Evolutionary conservation across 23 red algal species (phyloP), one percentile per base, ranked within the genome.

Genomic region (Gracilaria gracilis): DNA sequence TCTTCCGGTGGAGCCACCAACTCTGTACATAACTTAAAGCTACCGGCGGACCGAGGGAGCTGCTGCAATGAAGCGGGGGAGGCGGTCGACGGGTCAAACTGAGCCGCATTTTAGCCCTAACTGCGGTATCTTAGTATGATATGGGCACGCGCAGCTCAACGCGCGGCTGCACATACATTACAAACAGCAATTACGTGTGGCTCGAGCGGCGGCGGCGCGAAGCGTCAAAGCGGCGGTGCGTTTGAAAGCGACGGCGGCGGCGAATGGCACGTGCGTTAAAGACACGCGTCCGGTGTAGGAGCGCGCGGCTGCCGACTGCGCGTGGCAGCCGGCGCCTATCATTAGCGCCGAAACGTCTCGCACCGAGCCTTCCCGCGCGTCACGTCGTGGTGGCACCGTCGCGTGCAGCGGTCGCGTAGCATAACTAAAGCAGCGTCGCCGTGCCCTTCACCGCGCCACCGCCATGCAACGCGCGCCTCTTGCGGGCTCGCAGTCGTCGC

Each of bases 101-200:
- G 51, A 55, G 11, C 51, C 51, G 51, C 51, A 55, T 55, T 55
- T 1, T 2, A 55, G 16, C 51, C 51, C 51, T 55, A 55, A 55
- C 9, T 55, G 51, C 9, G 19, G 51, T 48, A 48, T n/a, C n/a
- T n/a, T 4, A 4, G 42, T 46, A 46, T 46, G 42, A 46, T 46
- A 46, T 46, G 42, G 42, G 42, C 42, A 13, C 25, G 61, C 61
- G 4, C 19, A 65, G 25, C n/a, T 65, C 61, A 31, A 65, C 61
- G 61, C 61, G 16, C 64, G 64, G 64, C 31, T 7, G 72, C 72
- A 77, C 72, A 77, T 50, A 55, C 7, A 12, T 5, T 48, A 75
- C 72, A 77, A 77, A 77, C 46, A 77, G 72, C 72, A 77, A 77
- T 77, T 77, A 77, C 72, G 72, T 77, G 72, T 20, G 50, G 38